A percentile compares a stretch with the other conserved stretches of the same genome.
These are phyloP conservation scores for Dalbergia cultrata DNA, from an alignment of 306 rosid genomes.

Conservation along the genomic window DNA sequence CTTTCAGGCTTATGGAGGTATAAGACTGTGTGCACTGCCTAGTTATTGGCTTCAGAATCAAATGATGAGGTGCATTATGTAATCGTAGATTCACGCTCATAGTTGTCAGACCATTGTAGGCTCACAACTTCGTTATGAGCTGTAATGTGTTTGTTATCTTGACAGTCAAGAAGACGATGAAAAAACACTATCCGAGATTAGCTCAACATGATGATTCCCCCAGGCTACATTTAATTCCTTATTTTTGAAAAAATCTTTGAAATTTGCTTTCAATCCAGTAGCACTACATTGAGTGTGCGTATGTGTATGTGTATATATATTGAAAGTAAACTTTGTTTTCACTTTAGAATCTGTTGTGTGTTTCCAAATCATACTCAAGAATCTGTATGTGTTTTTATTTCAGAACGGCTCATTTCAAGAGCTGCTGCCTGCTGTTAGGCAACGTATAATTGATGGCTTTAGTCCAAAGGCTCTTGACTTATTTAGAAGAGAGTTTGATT, in stretches of 20 bases:
- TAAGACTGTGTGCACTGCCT: neutral
- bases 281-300: neutral
- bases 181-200: conserved; percentile 18
- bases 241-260: conserved; percentile 33
- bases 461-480: conserved; percentile 78
- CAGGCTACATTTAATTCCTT: conserved; percentile 35
- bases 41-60: conserved; percentile 19
- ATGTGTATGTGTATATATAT: neutral
- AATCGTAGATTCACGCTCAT: neutral
- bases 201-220: conserved; percentile 12
- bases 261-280: conserved; percentile 33
- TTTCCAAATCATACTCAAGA: conserved; percentile 32
- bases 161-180: neutral
- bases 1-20: conserved; percentile 14
- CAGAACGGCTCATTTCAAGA: conserved; percentile 87
- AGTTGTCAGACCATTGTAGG: conserved; percentile 18
- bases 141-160: conserved; percentile 21
- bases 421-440: conserved; percentile 82
- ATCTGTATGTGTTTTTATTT: conserved; percentile 50
- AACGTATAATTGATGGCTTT: conserved; percentile 83
- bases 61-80: conserved; percentile 7
- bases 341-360: neutral
- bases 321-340: conserved; percentile 17
- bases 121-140: conserved; percentile 17
- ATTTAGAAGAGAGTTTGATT: conserved; percentile 90